Conservation (phyloP, 306 rosid genomes). For the Senna tora region DNA sequence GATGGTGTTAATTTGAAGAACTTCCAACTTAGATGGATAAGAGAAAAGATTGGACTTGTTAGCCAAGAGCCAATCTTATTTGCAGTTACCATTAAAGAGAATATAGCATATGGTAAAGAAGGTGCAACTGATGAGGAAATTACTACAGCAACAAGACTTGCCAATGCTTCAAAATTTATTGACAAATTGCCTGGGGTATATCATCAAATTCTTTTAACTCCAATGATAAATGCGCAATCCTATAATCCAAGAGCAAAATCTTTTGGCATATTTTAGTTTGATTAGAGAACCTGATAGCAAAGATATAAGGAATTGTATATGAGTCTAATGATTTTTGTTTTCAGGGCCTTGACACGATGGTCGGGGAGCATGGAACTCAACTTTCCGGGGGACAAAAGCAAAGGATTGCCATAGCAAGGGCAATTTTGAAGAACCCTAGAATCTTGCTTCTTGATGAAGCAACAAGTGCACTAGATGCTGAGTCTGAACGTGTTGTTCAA, state of each 20-base stretch:
- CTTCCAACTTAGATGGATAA: conserved; percentile 67
- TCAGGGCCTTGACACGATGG: conserved; percentile 85
- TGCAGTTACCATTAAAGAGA: conserved; percentile 64
- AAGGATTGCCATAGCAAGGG: conserved; percentile 93
- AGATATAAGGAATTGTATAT: too few relatives aligned
- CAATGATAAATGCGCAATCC: neutral
- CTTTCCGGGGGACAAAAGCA: conserved; percentile 99
- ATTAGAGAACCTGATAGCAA: too few relatives aligned
- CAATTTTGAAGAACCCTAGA: conserved; percentile 86
- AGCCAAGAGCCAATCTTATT: conserved; percentile 86
- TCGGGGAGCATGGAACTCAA: conserved; percentile 89
- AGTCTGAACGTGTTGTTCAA: conserved; percentile 91
- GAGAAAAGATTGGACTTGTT: conserved; percentile 83
- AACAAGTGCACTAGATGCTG: conserved; percentile 88
- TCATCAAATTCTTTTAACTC: neutral
- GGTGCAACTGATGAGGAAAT: conserved; percentile 76
- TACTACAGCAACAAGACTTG: conserved; percentile 60
- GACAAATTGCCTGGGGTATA: conserved; percentile 70
- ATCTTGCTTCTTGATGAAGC: conserved; percentile 95
- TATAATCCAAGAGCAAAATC: neutral
- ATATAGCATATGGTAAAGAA: conserved; percentile 83
- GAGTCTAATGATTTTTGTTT: too few relatives aligned
- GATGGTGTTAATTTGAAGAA: conserved; percentile 73
- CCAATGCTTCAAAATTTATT: conserved; percentile 88
- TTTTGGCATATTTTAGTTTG: too few relatives aligned